Evolutionary conservation across 495 filamentous ascomycete genomes (phyloP), one percentile per base, ranked within the genome.

Genomic region (Penicillium mononematosum): DNA sequence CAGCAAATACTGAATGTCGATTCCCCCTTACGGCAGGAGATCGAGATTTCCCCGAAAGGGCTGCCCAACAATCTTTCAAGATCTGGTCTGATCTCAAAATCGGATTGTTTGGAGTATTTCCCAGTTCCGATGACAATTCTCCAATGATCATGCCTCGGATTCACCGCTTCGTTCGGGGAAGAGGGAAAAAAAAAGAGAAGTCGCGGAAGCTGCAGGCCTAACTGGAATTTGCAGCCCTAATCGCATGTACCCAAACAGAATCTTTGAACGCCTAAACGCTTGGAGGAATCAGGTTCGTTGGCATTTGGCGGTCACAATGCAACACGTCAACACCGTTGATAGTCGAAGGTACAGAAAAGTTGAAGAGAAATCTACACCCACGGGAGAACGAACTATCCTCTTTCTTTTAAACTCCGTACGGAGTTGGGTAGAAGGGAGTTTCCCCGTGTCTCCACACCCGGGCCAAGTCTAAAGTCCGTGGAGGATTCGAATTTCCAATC

Each of bases 251-350:
- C 41, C 55, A 52, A 58, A 27, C 29, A 31, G 31, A 36, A 17
- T 49, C 31, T 32, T 31, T 27, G 29, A 42, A 12, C 4, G 56
- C 50, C 49, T 52, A 29, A 48, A 58, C 31, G 11, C 22, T 12
- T 42, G 12, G 38, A 12, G n/a, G 39, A 39, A 53, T 53, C 39
- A 25, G 11, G 47, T 50, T 31, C 14, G 22, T 31, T 14, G 50
- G 24, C 50, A 32, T 42, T 25, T 52, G 55, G 53, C 54, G 61
- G 58, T 60, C 53, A 62, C 39, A 0, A 11, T 42, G 12, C 19
- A 62, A 63, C 60, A 63, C 60, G 60, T 63, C 60, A 50, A 63
- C 60, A 63, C 60, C 31, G 60, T 49, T 49, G 53, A 52, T 6
- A 24, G 14, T 31, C 24, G 42, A 29, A 29, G 7, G 27, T 29